A percentile compares a stretch with the other conserved stretches of the same genome.
Conservation (phyloP, 495 filamentous ascomycete species). For the Collariella sp. region DNA sequence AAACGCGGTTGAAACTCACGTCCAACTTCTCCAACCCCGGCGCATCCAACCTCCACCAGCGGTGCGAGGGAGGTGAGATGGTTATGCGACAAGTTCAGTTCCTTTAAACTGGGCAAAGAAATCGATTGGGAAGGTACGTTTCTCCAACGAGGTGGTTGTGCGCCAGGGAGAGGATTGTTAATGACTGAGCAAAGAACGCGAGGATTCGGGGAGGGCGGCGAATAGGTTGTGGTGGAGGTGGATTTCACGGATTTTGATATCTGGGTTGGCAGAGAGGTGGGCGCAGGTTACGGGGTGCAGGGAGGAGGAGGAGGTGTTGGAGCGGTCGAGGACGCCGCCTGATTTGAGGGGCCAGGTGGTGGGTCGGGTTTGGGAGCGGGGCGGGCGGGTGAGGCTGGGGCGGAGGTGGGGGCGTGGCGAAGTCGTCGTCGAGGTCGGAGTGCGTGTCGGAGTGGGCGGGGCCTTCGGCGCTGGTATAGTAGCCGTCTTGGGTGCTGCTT, state of each 20-base stretch:
- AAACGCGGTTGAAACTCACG: conserved; percentile 69
- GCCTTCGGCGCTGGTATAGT: neutral
- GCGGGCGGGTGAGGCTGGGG: conserved; percentile 35
- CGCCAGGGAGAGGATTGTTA: conserved; percentile 70
- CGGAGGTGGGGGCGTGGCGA: conserved; percentile 46
- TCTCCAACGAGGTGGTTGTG: conserved; percentile 64
- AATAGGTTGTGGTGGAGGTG: conserved; percentile 72
- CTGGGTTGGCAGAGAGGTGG: conserved; percentile 38
- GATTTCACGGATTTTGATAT: conserved; percentile 44
- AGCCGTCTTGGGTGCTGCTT: neutral
- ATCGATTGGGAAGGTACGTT: conserved; percentile 45
- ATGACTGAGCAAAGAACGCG: conserved; percentile 53
- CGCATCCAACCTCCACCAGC: conserved; percentile 55
- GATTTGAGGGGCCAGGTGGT: conserved; percentile 53
- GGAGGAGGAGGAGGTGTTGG: conserved; percentile 51
- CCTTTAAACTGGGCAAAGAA: conserved; percentile 61
- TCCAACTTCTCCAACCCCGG: conserved; percentile 67
- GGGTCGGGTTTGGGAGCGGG: conserved; percentile 37
- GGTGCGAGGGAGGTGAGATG: conserved; percentile 56
- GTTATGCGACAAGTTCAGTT: conserved; percentile 64
- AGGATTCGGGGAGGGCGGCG: conserved; percentile 59
- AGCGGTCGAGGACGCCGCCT: conserved; percentile 67
- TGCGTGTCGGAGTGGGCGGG: conserved; percentile 26
- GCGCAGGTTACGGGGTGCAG: conserved; percentile 46
- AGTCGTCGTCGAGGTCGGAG: conserved; percentile 69